Conservation (phyloP, 2,329 filamentous ascomycete genomes). For the Botrytis fragariae region DNA sequence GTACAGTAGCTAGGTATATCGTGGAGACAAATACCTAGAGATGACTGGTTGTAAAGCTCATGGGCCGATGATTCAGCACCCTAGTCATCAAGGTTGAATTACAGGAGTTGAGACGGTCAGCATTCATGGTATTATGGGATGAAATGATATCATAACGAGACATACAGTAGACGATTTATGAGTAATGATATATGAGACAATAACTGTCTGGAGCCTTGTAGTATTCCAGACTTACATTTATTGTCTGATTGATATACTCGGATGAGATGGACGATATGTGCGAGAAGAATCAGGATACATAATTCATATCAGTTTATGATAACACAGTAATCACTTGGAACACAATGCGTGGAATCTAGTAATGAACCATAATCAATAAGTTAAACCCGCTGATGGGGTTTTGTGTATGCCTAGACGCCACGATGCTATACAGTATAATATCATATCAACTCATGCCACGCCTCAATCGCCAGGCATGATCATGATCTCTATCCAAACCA, state of each 20-base stretch:
- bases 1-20: background rate
- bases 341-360: background rate
- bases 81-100: background rate
- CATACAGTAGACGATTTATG: background rate
- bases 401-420: conserved; percentile 10
- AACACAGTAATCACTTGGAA: background rate
- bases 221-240: background rate
- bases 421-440: conserved; percentile 11
- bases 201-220: background rate
- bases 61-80: background rate
- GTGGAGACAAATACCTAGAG: background rate
- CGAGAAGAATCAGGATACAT: background rate
- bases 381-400: background rate
- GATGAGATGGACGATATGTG: background rate
- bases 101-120: background rate
- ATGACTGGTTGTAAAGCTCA: background rate
- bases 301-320: background rate
- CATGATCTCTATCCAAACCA: conserved; percentile 11
- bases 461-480: background rate
- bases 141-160: background rate
- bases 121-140: background rate
- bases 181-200: background rate
- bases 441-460: background rate
- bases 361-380: background rate
- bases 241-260: background rate